phyloP scores from a whole-genome alignment of 352 stramenopile genomes.

The Phytopythium litorale region DNA sequence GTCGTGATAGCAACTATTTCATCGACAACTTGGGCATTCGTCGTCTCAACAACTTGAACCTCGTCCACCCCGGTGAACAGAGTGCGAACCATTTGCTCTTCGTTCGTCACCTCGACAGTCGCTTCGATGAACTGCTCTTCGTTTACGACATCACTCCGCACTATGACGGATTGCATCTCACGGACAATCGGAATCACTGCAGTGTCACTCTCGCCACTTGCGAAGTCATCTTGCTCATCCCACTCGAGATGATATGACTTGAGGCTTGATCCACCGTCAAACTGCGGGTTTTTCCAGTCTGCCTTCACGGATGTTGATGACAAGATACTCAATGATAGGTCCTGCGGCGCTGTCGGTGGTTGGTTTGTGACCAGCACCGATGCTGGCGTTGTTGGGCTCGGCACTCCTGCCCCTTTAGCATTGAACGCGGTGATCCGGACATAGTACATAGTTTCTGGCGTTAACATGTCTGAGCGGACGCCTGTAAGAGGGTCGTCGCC shows the following conservation, averaged over 20 bases:
- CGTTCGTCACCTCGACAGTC: slow-evolving; percentile 94
- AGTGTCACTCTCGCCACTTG: slow-evolving; percentile 63
- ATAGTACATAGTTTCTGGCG: slow-evolving; percentile 71
- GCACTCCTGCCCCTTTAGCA: slow-evolving; percentile 54
- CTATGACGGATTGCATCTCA: slow-evolving; percentile 87
- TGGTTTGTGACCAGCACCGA: slow-evolving; percentile 55
- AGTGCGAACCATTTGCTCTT: slow-evolving; percentile 93
- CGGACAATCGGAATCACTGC: slow-evolving; percentile 83
- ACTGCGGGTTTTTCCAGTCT: slow-evolving; percentile 85
- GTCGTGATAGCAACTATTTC: slow-evolving; percentile 93
- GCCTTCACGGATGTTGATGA: slow-evolving; percentile 75
- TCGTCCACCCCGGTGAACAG: slow-evolving; percentile 84
- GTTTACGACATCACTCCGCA: slow-evolving; percentile 81
- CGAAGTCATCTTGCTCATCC: slow-evolving; percentile 78
- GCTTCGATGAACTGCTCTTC: slow-evolving; percentile 94
- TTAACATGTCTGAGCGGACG: slow-evolving; percentile 78
- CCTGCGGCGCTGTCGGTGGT: slow-evolving; percentile 48
- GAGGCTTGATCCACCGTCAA: slow-evolving; percentile 88
- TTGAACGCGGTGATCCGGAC: slow-evolving; percentile 82
- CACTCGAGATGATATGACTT: slow-evolving; percentile 74
- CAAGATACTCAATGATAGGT: slow-evolving; percentile 48
- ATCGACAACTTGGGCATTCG: slow-evolving; percentile 60
- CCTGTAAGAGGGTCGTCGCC: slow-evolving; percentile 92
- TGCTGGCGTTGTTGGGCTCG: slow-evolving; percentile 33
- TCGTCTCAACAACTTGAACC: slow-evolving; percentile 84